Conservation (phyloP, 2,329 filamentous ascomycete species). For the Penicillium sp. region DNA sequence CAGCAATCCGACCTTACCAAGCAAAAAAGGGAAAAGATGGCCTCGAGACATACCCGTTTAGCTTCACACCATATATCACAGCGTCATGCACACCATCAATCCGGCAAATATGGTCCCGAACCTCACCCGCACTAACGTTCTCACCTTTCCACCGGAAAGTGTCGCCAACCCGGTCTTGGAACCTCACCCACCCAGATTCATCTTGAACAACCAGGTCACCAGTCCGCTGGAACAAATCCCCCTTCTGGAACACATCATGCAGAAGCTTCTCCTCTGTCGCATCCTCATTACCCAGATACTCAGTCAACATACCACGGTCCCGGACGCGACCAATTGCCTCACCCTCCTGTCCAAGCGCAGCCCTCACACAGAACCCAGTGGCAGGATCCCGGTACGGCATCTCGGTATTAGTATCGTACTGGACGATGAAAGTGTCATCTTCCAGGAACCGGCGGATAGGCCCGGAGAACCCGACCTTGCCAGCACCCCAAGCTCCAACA, state of each 20-base stretch:
- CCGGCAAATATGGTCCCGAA: conserved; percentile 44
- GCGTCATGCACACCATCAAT: conserved; percentile 44
- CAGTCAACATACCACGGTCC: conserved; percentile 38
- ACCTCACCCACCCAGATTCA: conserved; percentile 43
- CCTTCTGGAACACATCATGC: conserved; percentile 45
- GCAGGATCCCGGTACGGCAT: conserved; percentile 43
- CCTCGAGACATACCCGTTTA: conserved; percentile 34
- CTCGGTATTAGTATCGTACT: conserved; percentile 42
- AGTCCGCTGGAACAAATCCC: conserved; percentile 46
- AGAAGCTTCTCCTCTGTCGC: conserved; percentile 48
- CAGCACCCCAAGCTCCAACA: conserved; percentile 41
- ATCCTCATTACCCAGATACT: conserved; percentile 42
- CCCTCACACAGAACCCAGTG: conserved; percentile 45
- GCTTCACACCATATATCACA: conserved; percentile 45
- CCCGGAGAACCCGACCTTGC: conserved; percentile 46
- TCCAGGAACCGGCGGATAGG: conserved; percentile 42
- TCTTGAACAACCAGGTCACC: conserved; percentile 47
- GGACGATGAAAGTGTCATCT: conserved; percentile 44
- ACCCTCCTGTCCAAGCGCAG: conserved; percentile 40
- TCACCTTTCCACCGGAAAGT: conserved; percentile 44
- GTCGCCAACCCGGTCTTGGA: conserved; percentile 45
- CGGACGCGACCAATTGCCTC: conserved; percentile 47
- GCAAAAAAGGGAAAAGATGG: background rate
- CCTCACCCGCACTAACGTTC: conserved; percentile 48
- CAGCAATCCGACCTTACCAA: background rate